Percentiles rank a stretch among this genome's conserved stretches.
Evolutionary conservation across 1,139 yeast species (phyloP).

Genomic region (Scheffersomyces stambukii): DNA sequence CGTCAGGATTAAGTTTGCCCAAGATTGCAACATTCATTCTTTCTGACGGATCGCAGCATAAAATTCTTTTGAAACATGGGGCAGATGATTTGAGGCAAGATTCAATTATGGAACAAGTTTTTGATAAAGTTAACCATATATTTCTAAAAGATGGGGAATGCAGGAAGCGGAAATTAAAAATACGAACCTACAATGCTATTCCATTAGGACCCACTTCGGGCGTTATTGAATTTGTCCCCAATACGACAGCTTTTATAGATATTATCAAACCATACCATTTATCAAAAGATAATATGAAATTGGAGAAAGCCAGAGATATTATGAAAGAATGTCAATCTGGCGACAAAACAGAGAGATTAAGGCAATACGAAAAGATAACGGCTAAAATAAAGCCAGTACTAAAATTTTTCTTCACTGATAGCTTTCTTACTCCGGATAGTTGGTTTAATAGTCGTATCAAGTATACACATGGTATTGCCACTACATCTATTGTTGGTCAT

Average conservation of each 20-base stretch:
- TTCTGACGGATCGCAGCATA: slow-evolving; percentile 55
- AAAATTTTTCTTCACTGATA: slow-evolving; percentile 64
- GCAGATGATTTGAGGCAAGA: slow-evolving; percentile 93
- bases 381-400: slow-evolving; percentile 60
- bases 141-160: slow-evolving; percentile 56
- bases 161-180: slow-evolving; percentile 49
- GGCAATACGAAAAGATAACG: slow-evolving; percentile 50
- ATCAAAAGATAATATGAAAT: slow-evolving; percentile 34
- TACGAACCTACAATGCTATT: slow-evolving; percentile 84
- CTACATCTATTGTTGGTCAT: slow-evolving; percentile 82
- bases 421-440: slow-evolving; percentile 58
- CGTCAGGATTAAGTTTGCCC: slow-evolving; percentile 83
- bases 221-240: slow-evolving; percentile 81
- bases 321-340: slow-evolving; percentile 59
- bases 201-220: slow-evolving; percentile 91
- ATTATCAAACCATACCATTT: slow-evolving; percentile 59
- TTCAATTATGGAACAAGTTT: slow-evolving; percentile 96
- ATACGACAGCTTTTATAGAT: slow-evolving; percentile 70
- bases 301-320: slow-evolving; percentile 56
- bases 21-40: slow-evolving; percentile 59
- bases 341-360: slow-evolving; percentile 42
- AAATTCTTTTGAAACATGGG: slow-evolving; percentile 73
- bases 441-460: slow-evolving; percentile 69
- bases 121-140: slow-evolving; percentile 77
- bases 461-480: slow-evolving; percentile 79